Conservation (phyloP, 257 asterid species). For the Linaria vulgaris region DNA sequence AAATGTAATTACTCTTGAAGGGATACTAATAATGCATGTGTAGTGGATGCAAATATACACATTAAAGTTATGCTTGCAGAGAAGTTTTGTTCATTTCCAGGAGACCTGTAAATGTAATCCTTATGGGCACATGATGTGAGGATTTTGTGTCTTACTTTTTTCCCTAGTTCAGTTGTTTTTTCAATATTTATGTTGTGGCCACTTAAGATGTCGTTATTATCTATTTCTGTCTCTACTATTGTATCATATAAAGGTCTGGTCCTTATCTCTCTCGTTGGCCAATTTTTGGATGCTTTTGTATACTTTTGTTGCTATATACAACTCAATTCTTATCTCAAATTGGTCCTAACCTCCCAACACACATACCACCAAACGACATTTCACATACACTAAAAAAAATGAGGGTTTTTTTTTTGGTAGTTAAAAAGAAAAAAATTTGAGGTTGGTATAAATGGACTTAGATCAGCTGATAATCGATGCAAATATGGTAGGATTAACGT, state of each 20-base stretch:
- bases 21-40: neutral
- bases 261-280: constrained; percentile 43
- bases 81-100: neutral
- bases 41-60: neutral
- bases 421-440: too few relatives aligned
- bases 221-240: constrained; percentile 39
- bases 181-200: constrained; percentile 29
- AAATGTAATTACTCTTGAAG: neutral
- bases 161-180: neutral
- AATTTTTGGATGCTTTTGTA: too few relatives aligned
- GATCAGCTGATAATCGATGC: too few relatives aligned
- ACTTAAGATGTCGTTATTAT: constrained; percentile 23
- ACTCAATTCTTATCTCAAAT: too few relatives aligned
- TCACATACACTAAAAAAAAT: too few relatives aligned
- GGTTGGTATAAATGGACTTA: too few relatives aligned
- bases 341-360: too few relatives aligned
- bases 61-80: neutral
- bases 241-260: constrained; percentile 43
- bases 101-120: neutral
- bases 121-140: constrained; percentile 1
- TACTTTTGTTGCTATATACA: constrained; percentile 28
- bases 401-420: too few relatives aligned
- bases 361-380: too few relatives aligned
- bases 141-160: neutral
- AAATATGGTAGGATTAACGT: too few relatives aligned